phyloP scores from a whole-genome alignment of 208 protist species.

The Trypanosoma grayi region DNA sequence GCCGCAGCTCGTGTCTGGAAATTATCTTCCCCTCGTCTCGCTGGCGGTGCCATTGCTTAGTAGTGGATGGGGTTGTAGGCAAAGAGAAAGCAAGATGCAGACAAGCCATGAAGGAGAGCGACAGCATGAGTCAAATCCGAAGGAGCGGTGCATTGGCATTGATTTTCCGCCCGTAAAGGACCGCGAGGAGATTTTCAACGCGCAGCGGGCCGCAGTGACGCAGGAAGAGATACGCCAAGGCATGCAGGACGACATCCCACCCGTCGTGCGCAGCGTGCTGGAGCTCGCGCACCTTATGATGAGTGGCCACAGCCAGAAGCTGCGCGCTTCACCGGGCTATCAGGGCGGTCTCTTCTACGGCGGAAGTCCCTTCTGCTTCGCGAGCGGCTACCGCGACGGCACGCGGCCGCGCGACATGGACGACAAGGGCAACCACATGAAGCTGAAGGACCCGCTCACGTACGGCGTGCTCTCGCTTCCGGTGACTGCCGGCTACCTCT shows the following conservation, averaged over 20 bases:
- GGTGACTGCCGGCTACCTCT: slow-evolving; percentile 72
- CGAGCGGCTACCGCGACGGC: slow-evolving; percentile 75
- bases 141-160: slow-evolving; percentile 41
- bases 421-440: slow-evolving; percentile 86
- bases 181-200: slow-evolving; percentile 38
- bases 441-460: slow-evolving; percentile 74
- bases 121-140: background rate
- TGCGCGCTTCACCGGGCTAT: slow-evolving; percentile 69
- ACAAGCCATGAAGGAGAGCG: background rate
- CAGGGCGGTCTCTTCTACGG: slow-evolving; percentile 79
- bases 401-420: slow-evolving; percentile 62
- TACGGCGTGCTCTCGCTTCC: slow-evolving; percentile 68
- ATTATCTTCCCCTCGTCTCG: slow-evolving; percentile 5
- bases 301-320: slow-evolving; percentile 77
- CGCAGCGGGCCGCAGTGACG: slow-evolving; percentile 43
- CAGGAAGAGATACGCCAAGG: slow-evolving; percentile 53
- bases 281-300: slow-evolving; percentile 75
- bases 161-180: slow-evolving; percentile 70
- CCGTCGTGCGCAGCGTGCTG: slow-evolving; percentile 79
- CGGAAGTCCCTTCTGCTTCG: slow-evolving; percentile 75
- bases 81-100: background rate
- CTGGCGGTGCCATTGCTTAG: background rate
- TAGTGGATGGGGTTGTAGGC: background rate
- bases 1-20: background rate
- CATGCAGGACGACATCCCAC: slow-evolving; percentile 68